phyloP scores from a whole-genome alignment of 2,329 filamentous ascomycete genomes.

The Colletotrichum paranaense region DNA sequence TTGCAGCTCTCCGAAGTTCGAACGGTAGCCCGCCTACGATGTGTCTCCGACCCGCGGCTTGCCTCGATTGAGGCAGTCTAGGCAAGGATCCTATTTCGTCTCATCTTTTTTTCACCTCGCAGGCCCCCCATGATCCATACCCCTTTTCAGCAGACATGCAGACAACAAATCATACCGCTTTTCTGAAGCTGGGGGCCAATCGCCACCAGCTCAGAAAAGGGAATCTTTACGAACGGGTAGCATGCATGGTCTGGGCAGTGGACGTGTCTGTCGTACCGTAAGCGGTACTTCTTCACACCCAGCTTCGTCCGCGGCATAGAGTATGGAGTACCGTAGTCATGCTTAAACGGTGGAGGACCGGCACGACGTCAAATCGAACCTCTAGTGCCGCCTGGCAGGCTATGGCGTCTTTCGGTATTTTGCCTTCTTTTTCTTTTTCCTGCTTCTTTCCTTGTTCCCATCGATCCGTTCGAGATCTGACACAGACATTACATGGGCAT shows the following conservation, averaged over 20 bases:
- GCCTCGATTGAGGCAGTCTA: neutral
- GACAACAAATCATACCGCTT: neutral
- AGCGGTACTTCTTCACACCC: conserved; percentile 13
- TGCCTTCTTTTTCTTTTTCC: neutral
- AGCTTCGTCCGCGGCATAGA: conserved; percentile 2
- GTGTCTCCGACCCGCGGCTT: neutral
- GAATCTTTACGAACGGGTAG: conserved; percentile 30
- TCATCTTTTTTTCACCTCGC: conserved; percentile 12
- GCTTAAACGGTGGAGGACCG: conserved; percentile 20
- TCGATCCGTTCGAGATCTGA: conserved; percentile 17
- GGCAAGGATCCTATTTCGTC: conserved; percentile 14
- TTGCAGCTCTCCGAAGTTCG: neutral
- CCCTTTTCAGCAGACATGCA: conserved; percentile 12
- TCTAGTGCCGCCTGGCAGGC: neutral
- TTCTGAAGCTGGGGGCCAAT: conserved; percentile 6
- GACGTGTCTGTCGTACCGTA: conserved; percentile 1
- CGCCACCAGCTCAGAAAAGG: conserved; percentile 28
- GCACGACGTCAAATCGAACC: neutral
- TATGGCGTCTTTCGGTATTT: neutral
- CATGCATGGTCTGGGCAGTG: conserved; percentile 9
- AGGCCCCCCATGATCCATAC: conserved; percentile 3
- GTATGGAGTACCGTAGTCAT: conserved; percentile 5
- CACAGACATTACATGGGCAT: conserved; percentile 3
- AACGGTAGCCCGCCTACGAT: neutral
- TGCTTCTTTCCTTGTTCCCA: neutral